Evolutionary conservation across 2,329 filamentous ascomycete species (phyloP), one percentile per base, ranked within the genome.

Genomic region (Penicillium sp.): DNA sequence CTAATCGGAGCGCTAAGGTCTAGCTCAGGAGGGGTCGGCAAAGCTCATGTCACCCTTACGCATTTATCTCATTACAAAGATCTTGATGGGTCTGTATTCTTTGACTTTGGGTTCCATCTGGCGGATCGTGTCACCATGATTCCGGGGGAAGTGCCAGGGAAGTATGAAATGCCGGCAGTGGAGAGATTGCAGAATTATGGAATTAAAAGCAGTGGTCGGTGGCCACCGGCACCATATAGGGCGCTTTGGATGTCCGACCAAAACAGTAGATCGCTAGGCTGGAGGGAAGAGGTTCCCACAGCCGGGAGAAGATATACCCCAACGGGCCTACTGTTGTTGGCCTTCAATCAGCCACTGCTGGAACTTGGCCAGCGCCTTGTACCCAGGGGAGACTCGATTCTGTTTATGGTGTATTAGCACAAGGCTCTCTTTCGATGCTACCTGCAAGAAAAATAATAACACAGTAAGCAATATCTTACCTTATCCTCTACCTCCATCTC

Each of bases 401-500:
- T 73, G 55, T 44, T 18, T 18, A 18, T 18, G 15, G 1, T 18
- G 15, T 18, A 18, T 18, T 18, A 18, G 15, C 15, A 18, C 15
- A 18, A 18, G 1, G 15, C 15, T 18, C 2, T 18, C 15, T 18
- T 18, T 18, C 15, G 15, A 18, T 18, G 15, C 15, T 18, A 2
- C 15, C 15, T 18, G 42, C 28, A 24, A 44, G 29, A 29, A 18
- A 8, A 2, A 27, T 45, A 25, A 58, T 67, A 18, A 18, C 15
- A 18, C 50, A 64, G 59, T 39, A 25, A 32, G 37, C 27, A 13
- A 15, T 29, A 5, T 43, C 43, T 50, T 77, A 91, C 90, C 87
- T 95, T 92, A 75, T 88, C 89, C 71, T 87, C 76, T 56, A 83
- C 91, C 44, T 89, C 87, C 93, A 98, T 98, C 75, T 98, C 93